Evolutionary conservation across 257 asterid species (phyloP).

Genomic region (Petrea volubilis): DNA sequence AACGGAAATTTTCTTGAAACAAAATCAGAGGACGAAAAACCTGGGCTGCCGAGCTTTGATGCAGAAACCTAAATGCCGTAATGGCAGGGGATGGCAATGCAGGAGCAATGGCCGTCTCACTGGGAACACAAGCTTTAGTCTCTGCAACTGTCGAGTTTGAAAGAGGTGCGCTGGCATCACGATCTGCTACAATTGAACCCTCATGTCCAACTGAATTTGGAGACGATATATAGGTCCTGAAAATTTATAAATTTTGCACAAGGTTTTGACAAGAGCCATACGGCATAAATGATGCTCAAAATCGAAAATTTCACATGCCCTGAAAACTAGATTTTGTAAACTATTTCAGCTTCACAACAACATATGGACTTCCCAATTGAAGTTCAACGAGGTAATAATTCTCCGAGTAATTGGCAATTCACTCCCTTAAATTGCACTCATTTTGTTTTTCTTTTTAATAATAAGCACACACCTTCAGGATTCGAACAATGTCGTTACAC

Average conservation of each 20-base stretch:
- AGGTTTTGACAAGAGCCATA: neutral
- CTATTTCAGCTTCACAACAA: neutral
- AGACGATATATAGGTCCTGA: constrained; percentile 54
- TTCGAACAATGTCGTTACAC: too few relatives aligned
- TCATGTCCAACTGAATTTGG: constrained; percentile 35
- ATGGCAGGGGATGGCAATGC: constrained; percentile 50
- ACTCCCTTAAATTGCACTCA: too few relatives aligned
- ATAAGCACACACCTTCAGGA: too few relatives aligned
- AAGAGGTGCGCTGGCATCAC: constrained; percentile 22
- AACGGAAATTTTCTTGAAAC: neutral
- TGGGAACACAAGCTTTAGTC: constrained; percentile 34
- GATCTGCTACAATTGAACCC: constrained; percentile 21
- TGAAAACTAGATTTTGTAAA: neutral
- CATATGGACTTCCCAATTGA: neutral
- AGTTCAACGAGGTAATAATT: neutral
- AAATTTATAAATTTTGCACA: constrained; percentile 10
- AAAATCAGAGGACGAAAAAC: constrained; percentile 25
- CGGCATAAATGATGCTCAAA: neutral
- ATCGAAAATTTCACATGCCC: neutral
- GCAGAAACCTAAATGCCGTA: constrained; percentile 53
- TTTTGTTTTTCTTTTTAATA: too few relatives aligned
- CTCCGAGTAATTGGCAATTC: neutral
- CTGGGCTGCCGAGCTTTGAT: constrained; percentile 56
- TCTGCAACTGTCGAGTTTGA: constrained; percentile 27
- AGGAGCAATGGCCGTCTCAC: constrained; percentile 21